phyloP scores from a whole-genome alignment of 1,284 basidiomycete species.

The Ganoderma leucocontextum region DNA sequence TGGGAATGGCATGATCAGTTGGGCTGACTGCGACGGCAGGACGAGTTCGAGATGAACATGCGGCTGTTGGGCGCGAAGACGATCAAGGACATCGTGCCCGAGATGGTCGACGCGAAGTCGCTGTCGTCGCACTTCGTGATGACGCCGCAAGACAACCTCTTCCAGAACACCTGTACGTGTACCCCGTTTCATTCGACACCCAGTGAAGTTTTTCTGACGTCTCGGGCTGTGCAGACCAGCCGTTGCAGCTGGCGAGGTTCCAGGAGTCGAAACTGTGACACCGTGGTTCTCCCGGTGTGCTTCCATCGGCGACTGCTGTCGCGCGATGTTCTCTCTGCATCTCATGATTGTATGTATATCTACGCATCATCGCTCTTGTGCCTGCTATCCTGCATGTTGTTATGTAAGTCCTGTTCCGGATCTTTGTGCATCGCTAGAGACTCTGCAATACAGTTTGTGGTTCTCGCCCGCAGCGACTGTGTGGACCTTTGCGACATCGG shows the following conservation, averaged over 20 bases:
- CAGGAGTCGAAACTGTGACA: slow-evolving; percentile 35
- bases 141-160: slow-evolving; percentile 75
- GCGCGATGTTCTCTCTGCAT: background rate
- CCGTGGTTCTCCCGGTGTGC: background rate
- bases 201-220: background rate
- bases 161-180: slow-evolving; percentile 76
- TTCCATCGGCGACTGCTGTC: background rate
- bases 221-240: slow-evolving; percentile 30
- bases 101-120: slow-evolving; percentile 86
- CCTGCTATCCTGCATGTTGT: background rate
- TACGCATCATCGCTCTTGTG: background rate
- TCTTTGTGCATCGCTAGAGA: background rate
- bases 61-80: slow-evolving; percentile 84
- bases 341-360: background rate
- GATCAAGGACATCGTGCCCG: slow-evolving; percentile 78
- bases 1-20: no score
- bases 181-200: background rate
- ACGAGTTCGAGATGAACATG: slow-evolving; percentile 95
- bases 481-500: no score
- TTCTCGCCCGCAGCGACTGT: background rate
- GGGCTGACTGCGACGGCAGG: slow-evolving; percentile 54
- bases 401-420: background rate
- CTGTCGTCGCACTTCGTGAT: slow-evolving; percentile 66
- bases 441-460: background rate
- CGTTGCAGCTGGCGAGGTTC: slow-evolving; percentile 37